phyloP scores from a whole-genome alignment of 345 rosid genomes.

The Cardamine chenopodiifolia region DNA sequence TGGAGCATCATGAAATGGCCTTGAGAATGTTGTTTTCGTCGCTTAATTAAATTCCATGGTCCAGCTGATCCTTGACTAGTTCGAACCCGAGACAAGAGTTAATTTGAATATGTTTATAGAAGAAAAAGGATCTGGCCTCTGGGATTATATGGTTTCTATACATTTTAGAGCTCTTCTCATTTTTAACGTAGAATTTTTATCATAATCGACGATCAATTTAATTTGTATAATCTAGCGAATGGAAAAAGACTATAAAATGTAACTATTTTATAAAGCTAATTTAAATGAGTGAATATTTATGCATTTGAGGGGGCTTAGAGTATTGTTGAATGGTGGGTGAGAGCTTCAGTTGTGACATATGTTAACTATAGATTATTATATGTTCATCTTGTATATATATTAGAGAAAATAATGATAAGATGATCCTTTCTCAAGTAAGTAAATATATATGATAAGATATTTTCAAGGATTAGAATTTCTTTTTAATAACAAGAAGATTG shows the following conservation, averaged over 20 bases:
- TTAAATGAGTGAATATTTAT: not conserved
- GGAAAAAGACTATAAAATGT: not conserved
- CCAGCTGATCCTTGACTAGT: conserved; percentile 62
- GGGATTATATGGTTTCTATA: too few relatives aligned
- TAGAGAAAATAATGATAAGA: not conserved
- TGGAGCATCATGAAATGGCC: not conserved
- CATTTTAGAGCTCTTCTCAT: too few relatives aligned
- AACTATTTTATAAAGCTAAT: not conserved
- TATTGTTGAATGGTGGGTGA: too few relatives aligned
- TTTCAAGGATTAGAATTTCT: not conserved
- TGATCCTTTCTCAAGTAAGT: not conserved
- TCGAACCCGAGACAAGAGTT: not conserved
- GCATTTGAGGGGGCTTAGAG: not conserved
- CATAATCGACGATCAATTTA: not conserved
- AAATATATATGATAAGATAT: not conserved
- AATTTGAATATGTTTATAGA: not conserved
- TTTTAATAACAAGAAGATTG: not conserved
- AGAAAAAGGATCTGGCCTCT: not conserved
- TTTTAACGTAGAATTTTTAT: not conserved
- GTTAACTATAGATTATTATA: too few relatives aligned
- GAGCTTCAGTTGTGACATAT: too few relatives aligned
- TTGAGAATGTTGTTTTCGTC: conserved; percentile 36
- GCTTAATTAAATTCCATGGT: conserved; percentile 92
- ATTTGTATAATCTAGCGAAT: not conserved
- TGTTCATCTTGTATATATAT: too few relatives aligned